Percentiles rank a stretch among this genome's conserved stretches.
These are phyloP conservation scores for Penicillium sp. DNA, from an alignment of 2,329 filamentous ascomycete species.

Conservation along the genomic window DNA sequence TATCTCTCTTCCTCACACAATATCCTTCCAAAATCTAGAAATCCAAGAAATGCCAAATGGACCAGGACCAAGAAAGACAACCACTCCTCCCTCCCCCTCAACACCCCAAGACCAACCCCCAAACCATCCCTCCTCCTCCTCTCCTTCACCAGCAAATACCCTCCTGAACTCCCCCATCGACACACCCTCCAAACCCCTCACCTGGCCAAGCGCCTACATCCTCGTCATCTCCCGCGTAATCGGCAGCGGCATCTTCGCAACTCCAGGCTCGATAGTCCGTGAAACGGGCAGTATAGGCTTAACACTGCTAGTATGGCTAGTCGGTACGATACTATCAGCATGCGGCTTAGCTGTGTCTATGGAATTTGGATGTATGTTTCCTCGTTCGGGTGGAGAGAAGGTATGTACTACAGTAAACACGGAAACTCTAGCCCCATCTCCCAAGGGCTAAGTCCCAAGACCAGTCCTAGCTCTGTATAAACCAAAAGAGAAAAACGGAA, in stretches of 20 bases:
- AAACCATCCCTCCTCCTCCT: constrained; percentile 39
- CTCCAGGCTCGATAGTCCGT: constrained; percentile 63
- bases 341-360: constrained; percentile 60
- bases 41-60: constrained; percentile 13
- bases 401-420: constrained; percentile 45
- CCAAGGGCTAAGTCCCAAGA: too few relatives aligned
- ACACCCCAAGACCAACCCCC: not conserved
- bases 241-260: constrained; percentile 69
- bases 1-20: not conserved
- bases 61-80: constrained; percentile 18
- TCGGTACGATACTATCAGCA: constrained; percentile 59
- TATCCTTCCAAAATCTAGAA: not conserved
- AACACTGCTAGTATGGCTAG: constrained; percentile 59
- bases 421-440: too few relatives aligned
- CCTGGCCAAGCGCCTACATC: constrained; percentile 62
- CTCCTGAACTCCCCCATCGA: constrained; percentile 40
- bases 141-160: too few relatives aligned
- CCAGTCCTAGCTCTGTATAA: too few relatives aligned
- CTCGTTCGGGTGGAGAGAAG: constrained; percentile 64
- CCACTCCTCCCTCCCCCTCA: constrained; percentile 17
- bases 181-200: constrained; percentile 56
- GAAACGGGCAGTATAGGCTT: constrained; percentile 64
- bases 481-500: not conserved
- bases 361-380: constrained; percentile 68
- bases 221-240: constrained; percentile 66